Evolutionary conservation across 345 rosid species (phyloP), one percentile per base, ranked within the genome.

Genomic region (Pistacia atlantica): DNA sequence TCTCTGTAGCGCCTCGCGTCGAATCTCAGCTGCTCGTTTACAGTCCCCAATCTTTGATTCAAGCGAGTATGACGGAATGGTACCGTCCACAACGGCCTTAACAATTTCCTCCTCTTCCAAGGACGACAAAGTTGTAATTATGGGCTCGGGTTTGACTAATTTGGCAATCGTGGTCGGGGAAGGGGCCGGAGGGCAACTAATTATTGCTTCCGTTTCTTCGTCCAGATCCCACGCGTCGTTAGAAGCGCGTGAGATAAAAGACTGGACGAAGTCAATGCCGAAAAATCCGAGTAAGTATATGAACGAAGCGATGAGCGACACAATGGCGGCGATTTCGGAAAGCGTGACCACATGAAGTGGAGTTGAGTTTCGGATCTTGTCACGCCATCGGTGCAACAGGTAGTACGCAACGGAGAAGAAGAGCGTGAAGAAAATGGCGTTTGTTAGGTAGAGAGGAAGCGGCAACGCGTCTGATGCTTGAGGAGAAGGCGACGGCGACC

Each of bases 311-410:
- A 89, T 80, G 55, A 94, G 88, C 46, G 94, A 87, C 68, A 92
- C 77, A 42, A 94, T 80, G 77, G 96, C 97, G 54, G 83, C 88
- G 69, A 92, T 89, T 69, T 94, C 98, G 45, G 95, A 78, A 69
- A 90, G 73, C 8, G 92, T 90, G 64, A 94, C 91, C 72, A 90
- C 89, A 67, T 94, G 98, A 65, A 94, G 98, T 8, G 97, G 98
- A 0, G 95, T 87, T 35, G 92, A 88, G 81, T 71, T 86, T 57
- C 97, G 97, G 91, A 90, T 94, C 96, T 94, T 94, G 69, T 94
- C 96, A 13, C 97, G 92, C 98, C 98, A 94, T 3, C 98, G 87
- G 79, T 86, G 94, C 81, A 94, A 96, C 51, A 94, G 91, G 67
- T 81, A 92, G 66, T 94, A 94, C 1, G 93, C 94, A 70, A 90